Conservation (phyloP, 345 rosid species). For the Hevea brasiliensis region DNA sequence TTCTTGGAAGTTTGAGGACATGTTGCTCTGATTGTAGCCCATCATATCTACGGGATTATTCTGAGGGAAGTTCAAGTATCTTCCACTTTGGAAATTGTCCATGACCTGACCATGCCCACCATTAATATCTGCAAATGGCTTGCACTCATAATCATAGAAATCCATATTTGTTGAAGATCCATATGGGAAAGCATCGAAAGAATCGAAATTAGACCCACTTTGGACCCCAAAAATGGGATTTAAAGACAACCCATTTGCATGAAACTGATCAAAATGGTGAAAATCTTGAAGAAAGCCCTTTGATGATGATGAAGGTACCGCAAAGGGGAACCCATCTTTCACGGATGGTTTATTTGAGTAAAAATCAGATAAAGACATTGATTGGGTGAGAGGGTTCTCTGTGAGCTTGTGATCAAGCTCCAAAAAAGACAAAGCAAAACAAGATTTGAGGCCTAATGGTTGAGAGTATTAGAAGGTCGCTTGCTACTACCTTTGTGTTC, state of each 20-base stretch:
- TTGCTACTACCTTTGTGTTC: background rate
- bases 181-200: slow-evolving; percentile 48
- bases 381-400: background rate
- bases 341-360: slow-evolving; percentile 11
- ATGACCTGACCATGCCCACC: slow-evolving; percentile 40
- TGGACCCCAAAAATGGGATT: slow-evolving; percentile 42
- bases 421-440: background rate
- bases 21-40: slow-evolving; percentile 36
- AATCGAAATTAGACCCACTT: slow-evolving; percentile 35
- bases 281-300: slow-evolving; percentile 53
- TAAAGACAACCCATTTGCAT: slow-evolving; percentile 44
- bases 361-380: slow-evolving; percentile 10
- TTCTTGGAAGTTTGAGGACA: slow-evolving; percentile 42
- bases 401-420: too few species aligned
- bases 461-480: background rate
- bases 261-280: slow-evolving; percentile 46
- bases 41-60: slow-evolving; percentile 24
- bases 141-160: slow-evolving; percentile 46
- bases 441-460: background rate
- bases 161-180: slow-evolving; percentile 39
- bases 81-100: slow-evolving; percentile 49
- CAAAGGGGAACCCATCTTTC: slow-evolving; percentile 39
- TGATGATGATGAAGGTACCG: slow-evolving; percentile 30
- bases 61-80: background rate
- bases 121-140: slow-evolving; percentile 39